phyloP scores from a whole-genome alignment of 257 asterid genomes.

The Voacanga thouarsii region DNA sequence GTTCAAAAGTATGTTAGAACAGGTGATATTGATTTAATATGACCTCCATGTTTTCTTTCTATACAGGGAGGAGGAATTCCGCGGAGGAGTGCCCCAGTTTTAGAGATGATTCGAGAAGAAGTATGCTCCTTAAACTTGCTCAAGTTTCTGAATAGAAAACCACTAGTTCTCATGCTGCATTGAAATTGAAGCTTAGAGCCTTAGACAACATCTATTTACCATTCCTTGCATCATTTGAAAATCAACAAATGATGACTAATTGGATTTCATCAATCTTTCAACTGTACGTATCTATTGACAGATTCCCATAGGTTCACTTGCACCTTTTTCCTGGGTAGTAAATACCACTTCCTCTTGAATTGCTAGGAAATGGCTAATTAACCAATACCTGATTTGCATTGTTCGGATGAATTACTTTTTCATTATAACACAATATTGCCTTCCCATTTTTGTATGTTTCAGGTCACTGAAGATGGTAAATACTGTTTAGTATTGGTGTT shows the following conservation, averaged over 20 bases:
- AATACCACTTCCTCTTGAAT: neutral
- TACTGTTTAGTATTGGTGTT: constrained; percentile 73
- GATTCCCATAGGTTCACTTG: neutral
- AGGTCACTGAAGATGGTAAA: constrained; percentile 82
- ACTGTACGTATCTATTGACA: neutral
- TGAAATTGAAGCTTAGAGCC: constrained; percentile 3
- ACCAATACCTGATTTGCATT: neutral
- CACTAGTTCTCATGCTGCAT: constrained; percentile 9
- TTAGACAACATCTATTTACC: neutral
- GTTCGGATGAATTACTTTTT: neutral
- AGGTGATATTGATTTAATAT: constrained; percentile 5
- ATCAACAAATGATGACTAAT: neutral
- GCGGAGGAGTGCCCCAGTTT: constrained; percentile 83
- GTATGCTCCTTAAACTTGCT: constrained; percentile 43
- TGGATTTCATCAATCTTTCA: constrained; percentile 4
- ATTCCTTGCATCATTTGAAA: neutral
- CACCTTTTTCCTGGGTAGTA: neutral
- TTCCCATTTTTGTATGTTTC: constrained; percentile 19
- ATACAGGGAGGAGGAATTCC: constrained; percentile 94
- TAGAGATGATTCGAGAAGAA: constrained; percentile 82
- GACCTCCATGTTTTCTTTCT: constrained; percentile 16
- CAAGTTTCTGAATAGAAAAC: constrained; percentile 3
- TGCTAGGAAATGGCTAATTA: neutral
- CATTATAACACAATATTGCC: neutral
- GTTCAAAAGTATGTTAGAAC: neutral